Evolutionary conservation across 2,329 filamentous ascomycete species (phyloP).

Genomic region (Moelleriella libera): DNA sequence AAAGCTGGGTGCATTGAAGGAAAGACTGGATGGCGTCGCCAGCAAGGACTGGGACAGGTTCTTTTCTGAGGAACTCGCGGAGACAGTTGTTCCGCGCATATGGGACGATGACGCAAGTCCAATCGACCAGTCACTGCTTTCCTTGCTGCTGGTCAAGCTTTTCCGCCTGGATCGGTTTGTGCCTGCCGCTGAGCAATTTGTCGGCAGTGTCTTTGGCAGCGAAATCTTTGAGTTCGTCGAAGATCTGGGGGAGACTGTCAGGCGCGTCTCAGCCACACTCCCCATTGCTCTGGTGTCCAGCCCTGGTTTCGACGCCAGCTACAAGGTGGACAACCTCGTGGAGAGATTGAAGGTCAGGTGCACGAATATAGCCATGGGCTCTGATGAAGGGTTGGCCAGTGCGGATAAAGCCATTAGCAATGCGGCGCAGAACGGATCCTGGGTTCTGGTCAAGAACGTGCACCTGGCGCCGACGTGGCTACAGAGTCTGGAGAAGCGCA

Average conservation of each 20-base stretch:
- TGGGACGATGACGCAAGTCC: constrained; percentile 51
- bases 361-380: constrained; percentile 98
- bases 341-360: constrained; percentile 71
- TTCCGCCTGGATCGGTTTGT: constrained; percentile 94
- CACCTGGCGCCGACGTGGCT: constrained; percentile 93
- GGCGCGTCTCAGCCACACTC: constrained; percentile 68
- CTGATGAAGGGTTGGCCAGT: constrained; percentile 80
- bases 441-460: constrained; percentile 98
- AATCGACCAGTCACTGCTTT: constrained; percentile 64
- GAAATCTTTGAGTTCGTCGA: constrained; percentile 72
- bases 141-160: constrained; percentile 83
- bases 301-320: constrained; percentile 93
- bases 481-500: constrained; percentile 90
- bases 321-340: constrained; percentile 94
- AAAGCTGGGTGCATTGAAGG: constrained; percentile 60
- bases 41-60: constrained; percentile 65
- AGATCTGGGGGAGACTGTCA: constrained; percentile 73
- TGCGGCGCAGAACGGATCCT: constrained; percentile 80
- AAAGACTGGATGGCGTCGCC: constrained; percentile 49
- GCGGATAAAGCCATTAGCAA: constrained; percentile 93
- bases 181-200: constrained; percentile 83
- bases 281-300: constrained; percentile 89
- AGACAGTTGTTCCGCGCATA: constrained; percentile 64
- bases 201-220: constrained; percentile 69
- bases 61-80: constrained; percentile 72